Evolutionary conservation across 305 asterid genomes (phyloP).

Genomic region (Fraxinus dipetala): DNA sequence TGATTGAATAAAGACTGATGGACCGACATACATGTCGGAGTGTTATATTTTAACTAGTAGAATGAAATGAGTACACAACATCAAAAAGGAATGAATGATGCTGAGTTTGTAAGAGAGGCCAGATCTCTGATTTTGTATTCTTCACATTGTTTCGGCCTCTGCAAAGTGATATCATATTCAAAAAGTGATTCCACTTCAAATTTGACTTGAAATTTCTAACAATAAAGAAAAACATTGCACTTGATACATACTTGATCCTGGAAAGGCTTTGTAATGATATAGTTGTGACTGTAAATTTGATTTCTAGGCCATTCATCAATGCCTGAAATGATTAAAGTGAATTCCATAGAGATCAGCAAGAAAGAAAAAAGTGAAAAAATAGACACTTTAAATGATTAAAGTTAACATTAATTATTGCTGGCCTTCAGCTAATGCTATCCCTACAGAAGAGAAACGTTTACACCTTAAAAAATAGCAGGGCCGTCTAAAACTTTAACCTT

Average conservation of each 20-base stretch:
- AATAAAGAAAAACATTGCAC: conserved; percentile 25
- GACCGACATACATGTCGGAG: too few relatives aligned
- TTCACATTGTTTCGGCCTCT: conserved; percentile 34
- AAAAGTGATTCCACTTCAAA: neutral
- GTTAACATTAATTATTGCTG: neutral
- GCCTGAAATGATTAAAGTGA: conserved; percentile 46
- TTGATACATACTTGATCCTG: conserved; percentile 66
- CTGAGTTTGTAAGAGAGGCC: conserved; percentile 51
- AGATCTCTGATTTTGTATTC: conserved; percentile 34
- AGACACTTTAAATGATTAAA: neutral
- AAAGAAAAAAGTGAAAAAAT: neutral
- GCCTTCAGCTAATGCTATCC: neutral
- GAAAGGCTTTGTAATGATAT: conserved; percentile 78
- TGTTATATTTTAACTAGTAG: too few relatives aligned
- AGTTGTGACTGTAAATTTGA: conserved; percentile 95
- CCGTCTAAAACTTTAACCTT: neutral
- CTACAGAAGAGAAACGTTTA: neutral
- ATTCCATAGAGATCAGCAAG: neutral
- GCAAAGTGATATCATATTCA: conserved; percentile 13
- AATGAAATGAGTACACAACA: conserved; percentile 36
- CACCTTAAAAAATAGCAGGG: neutral
- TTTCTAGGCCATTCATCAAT: conserved; percentile 84
- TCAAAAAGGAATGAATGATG: conserved; percentile 46
- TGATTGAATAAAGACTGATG: too few relatives aligned
- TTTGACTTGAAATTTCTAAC: neutral